phyloP scores from a whole-genome alignment of 305 asterid genomes.

The Rubia occidens region DNA sequence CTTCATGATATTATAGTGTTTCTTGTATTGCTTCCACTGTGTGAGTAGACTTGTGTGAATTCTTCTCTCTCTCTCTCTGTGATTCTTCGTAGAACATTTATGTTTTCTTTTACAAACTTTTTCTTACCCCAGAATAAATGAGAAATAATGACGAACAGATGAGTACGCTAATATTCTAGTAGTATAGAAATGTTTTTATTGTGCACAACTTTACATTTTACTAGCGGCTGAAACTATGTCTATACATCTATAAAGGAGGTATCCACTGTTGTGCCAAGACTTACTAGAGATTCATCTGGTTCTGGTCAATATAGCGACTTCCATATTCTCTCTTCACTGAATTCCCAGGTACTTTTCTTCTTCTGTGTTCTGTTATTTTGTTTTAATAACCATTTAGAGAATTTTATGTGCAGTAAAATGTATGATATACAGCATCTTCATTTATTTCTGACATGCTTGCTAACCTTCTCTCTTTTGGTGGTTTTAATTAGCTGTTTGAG shows the following conservation, averaged over 20 bases:
- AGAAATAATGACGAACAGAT: not conserved
- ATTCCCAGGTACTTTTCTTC: slow-evolving; percentile 58
- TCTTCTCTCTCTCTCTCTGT: not conserved
- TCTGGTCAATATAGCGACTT: slow-evolving; percentile 95
- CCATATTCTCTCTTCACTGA: slow-evolving; percentile 80
- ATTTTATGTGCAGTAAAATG: not conserved
- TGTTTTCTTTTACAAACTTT: not conserved
- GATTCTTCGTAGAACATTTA: not conserved
- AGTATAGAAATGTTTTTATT: not conserved
- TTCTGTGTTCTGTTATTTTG: not conserved
- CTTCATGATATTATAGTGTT: not conserved
- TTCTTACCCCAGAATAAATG: not conserved
- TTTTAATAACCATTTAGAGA: slow-evolving; percentile 3
- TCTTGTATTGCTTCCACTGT: not conserved
- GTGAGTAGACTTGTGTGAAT: not conserved
- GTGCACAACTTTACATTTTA: not conserved
- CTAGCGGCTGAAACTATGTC: slow-evolving; percentile 1
- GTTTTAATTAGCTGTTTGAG: slow-evolving; percentile 62
- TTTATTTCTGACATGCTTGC: slow-evolving; percentile 3
- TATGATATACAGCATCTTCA: not conserved
- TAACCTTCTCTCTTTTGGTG: not conserved
- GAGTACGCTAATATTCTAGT: not conserved
- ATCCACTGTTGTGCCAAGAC: slow-evolving; percentile 68
- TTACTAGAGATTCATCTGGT: slow-evolving; percentile 84
- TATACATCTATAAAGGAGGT: slow-evolving; percentile 53